Evolutionary conservation across 129 eudicot species (phyloP), one percentile per base, ranked within the genome.

Genomic region (Helianthus annuus): DNA sequence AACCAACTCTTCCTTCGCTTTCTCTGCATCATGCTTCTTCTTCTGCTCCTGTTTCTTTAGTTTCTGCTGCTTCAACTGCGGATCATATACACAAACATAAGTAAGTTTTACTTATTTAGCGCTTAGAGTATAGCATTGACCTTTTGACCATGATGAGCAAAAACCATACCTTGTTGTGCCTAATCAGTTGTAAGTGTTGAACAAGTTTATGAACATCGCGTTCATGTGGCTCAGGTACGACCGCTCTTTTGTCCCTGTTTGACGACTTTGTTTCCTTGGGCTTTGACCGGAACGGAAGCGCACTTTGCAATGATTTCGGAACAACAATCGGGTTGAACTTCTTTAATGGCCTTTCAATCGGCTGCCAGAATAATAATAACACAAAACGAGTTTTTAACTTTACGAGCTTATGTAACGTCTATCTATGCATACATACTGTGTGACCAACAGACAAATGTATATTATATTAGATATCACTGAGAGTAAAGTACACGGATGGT

Each of bases 311-410:
- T 14, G 93, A 74, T 87, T 89, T 90, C 70, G 98, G 93, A 55
- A 94, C 92, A 22, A 94, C 93, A 68, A 94, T 44, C 2, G 97
- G 98, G 75, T 94, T 94, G 91, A 87, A 94, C 92, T 94, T 94
- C 86, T 72, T 85, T 51, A 19, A 68, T 67, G 83, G 88, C 84
- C 98, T 85, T 69, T 87, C 97, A 71, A 94, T 82, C 52, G 87
- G 87, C 98, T 93, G 83, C 78, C 39, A 24, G 29, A 36, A 39
- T 6, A 22, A 69, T 29, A 36, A 64, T 2, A 32, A 3, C 36
- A 5, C 7, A 44, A 49, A 53, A 60, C 48, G 54, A 71, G 22
- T 40, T 0, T 42, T 55, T 44, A 76, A 67, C 74, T 76, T 48
- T 45, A 72, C 16, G 45, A 54, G 36, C 56, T 5, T 51, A 55